Evolutionary conservation across 2,329 filamentous ascomycete species (phyloP).

Genomic region (Trichoderma brevicompactum): DNA sequence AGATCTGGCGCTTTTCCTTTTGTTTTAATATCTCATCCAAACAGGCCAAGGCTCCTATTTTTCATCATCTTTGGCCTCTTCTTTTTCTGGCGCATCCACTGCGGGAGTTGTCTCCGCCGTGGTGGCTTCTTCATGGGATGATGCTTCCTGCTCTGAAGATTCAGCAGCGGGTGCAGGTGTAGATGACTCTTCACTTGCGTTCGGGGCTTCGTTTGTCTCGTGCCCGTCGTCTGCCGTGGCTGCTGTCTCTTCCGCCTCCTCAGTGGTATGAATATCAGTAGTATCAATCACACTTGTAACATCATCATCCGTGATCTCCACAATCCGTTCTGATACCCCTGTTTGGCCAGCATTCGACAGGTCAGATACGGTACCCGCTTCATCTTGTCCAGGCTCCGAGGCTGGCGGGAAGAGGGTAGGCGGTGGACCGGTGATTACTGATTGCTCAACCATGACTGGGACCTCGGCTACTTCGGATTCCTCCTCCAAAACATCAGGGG

Average conservation of each 20-base stretch:
- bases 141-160: background rate
- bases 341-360: constrained; percentile 21
- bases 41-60: background rate
- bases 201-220: background rate
- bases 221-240: background rate
- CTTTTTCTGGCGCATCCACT: constrained; percentile 3
- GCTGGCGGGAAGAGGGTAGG: constrained; percentile 13
- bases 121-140: background rate
- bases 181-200: constrained; percentile 4
- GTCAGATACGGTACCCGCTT: constrained; percentile 27
- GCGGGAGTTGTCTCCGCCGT: background rate
- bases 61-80: constrained; percentile 3
- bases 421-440: constrained; percentile 34
- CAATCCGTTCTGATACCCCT: constrained; percentile 23
- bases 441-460: constrained; percentile 49
- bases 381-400: constrained; percentile 29
- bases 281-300: constrained; percentile 4
- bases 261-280: background rate
- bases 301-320: constrained; percentile 9
- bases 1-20: background rate
- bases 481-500: constrained; percentile 63
- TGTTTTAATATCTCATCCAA: background rate
- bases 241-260: constrained; percentile 1
- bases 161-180: background rate
- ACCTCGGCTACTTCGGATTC: constrained; percentile 48